Evolutionary conservation across 176 grass and related monocot species (phyloP).

Genomic region (Avena sativa): DNA sequence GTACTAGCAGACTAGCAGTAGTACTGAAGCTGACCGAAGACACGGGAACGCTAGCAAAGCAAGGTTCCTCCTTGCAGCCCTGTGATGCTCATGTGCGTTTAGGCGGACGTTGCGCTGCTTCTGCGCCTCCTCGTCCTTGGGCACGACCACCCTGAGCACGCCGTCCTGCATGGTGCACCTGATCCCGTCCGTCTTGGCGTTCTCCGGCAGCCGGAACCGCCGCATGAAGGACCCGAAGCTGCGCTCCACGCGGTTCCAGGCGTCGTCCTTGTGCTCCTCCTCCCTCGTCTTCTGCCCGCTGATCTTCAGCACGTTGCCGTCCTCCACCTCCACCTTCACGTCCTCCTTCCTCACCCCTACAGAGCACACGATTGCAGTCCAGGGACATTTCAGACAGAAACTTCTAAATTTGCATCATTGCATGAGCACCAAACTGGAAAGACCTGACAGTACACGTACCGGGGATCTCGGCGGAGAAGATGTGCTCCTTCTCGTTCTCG

Average conservation of each 20-base stretch:
- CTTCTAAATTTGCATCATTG: too few species aligned
- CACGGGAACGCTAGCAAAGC: not conserved
- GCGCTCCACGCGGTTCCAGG: conserved; percentile 52
- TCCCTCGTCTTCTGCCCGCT: conserved; percentile 50
- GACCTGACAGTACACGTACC: too few species aligned
- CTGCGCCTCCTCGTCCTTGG: conserved; percentile 39
- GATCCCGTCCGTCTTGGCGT: conserved; percentile 39
- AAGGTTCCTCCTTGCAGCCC: too few species aligned
- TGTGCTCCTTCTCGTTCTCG: conserved; percentile 51
- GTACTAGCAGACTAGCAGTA: not conserved
- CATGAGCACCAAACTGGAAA: too few species aligned
- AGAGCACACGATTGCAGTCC: too few species aligned
- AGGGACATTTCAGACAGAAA: too few species aligned
- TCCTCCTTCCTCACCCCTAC: conserved; percentile 38
- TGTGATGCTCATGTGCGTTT: too few species aligned
- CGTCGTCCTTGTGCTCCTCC: conserved; percentile 46
- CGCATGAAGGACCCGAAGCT: conserved; percentile 48
- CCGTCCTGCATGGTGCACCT: conserved; percentile 46
- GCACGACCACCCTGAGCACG: conserved; percentile 52
- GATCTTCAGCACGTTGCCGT: conserved; percentile 57
- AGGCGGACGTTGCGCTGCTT: conserved; percentile 29
- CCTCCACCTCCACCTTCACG: conserved; percentile 60
- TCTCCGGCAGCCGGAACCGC: conserved; percentile 49
- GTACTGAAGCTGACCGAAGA: not conserved
- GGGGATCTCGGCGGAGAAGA: conserved; percentile 55